These are phyloP conservation scores for Pythium myriotylum DNA, from an alignment of 352 stramenopile genomes.

Conservation along the genomic window DNA sequence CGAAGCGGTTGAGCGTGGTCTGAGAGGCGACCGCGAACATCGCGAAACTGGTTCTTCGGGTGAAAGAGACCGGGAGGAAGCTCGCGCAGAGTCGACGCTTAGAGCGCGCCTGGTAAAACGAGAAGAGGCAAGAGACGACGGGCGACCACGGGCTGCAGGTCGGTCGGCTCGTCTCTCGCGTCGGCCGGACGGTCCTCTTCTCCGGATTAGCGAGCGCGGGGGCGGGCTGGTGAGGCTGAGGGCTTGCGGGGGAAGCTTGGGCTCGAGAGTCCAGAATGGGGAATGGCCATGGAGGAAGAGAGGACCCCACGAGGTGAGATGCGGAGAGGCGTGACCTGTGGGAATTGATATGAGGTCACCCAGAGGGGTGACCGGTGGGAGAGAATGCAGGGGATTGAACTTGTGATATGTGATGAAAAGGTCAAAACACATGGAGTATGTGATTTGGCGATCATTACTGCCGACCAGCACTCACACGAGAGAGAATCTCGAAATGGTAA, in stretches of 20 bases:
- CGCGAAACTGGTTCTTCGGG: constrained; percentile 39
- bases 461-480: constrained; percentile 23
- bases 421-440: not conserved
- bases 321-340: not conserved
- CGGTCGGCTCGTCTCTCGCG: constrained; percentile 17
- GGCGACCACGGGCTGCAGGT: not conserved
- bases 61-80: constrained; percentile 40
- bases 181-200: constrained; percentile 26
- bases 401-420: no score
- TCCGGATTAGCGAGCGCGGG: constrained; percentile 17
- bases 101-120: constrained; percentile 38
- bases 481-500: not conserved
- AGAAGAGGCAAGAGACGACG: constrained; percentile 39
- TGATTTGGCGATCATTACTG: not conserved
- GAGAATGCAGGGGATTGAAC: not conserved
- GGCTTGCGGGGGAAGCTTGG: constrained; percentile 4
- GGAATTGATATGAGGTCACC: not conserved
- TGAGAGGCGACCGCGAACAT: constrained; percentile 25
- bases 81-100: constrained; percentile 35
- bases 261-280: constrained; percentile 15
- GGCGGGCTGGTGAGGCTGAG: not conserved
- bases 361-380: not conserved
- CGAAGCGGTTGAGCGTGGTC: not conserved
- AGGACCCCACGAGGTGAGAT: not conserved
- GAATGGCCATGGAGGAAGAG: constrained; percentile 7